A percentile compares a stretch with the other conserved stretches of the same genome.
Evolutionary conservation across 2,329 filamentous ascomycete genomes (phyloP).

Genomic region (Trichoderma koningiopsis): DNA sequence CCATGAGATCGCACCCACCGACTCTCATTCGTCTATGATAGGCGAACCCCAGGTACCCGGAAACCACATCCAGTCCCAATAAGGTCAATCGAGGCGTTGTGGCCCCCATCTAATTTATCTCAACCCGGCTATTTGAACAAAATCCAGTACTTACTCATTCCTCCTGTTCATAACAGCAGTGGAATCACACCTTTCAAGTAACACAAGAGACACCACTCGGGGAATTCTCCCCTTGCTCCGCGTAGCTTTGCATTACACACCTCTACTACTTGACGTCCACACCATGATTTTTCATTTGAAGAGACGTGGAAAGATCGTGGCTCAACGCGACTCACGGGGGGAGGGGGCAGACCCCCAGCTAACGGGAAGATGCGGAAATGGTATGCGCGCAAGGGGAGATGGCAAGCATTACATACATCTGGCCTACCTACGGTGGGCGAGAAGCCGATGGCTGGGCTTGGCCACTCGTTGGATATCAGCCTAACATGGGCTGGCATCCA

Average conservation of each 20-base stretch:
- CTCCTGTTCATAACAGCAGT: neutral
- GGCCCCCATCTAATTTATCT: neutral
- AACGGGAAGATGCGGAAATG: neutral
- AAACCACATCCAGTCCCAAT: neutral
- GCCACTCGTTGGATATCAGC: neutral
- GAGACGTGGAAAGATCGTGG: neutral
- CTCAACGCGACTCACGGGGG: neutral
- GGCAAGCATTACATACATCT: neutral
- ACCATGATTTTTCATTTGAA: neutral
- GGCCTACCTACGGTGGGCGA: neutral
- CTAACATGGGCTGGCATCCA: neutral
- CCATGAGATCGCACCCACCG: neutral
- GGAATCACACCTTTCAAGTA: neutral
- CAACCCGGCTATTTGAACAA: neutral
- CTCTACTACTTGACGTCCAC: neutral
- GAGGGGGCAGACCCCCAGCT: neutral
- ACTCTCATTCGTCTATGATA: neutral
- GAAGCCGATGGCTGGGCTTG: neutral
- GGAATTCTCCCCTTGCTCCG: neutral
- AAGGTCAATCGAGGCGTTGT: neutral
- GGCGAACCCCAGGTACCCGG: conserved; percentile 16
- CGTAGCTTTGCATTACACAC: conserved; percentile 6
- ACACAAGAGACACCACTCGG: neutral
- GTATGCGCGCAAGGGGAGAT: neutral
- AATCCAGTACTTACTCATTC: neutral